phyloP scores from a whole-genome alignment of 495 filamentous ascomycete species.

The Penicillium crystallinum region DNA sequence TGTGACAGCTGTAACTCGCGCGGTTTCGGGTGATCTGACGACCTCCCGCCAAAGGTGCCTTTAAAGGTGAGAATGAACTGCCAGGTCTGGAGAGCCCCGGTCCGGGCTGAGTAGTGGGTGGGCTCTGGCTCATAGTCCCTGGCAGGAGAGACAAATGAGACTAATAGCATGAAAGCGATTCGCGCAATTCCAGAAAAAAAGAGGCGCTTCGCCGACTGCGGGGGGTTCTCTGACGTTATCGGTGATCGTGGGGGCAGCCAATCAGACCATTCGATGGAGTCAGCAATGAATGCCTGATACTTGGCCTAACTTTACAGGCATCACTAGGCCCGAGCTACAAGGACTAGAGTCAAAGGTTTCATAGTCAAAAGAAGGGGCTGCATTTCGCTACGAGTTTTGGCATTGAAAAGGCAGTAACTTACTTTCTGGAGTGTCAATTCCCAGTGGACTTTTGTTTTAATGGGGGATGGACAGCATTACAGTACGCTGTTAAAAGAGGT shows the following conservation, averaged over 20 bases:
- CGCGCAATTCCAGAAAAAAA: not conserved
- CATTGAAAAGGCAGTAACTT: not conserved
- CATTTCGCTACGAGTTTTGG: not conserved
- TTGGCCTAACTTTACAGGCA: not conserved
- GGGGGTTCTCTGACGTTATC: slow-evolving; percentile 1
- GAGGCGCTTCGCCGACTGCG: not conserved
- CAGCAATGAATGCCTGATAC: not conserved
- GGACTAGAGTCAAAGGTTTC: not conserved
- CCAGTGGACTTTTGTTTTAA: not conserved
- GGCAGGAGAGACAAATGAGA: not conserved
- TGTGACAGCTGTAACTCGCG: slow-evolving; percentile 47
- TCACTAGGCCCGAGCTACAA: too few species aligned
- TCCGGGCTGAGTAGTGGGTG: not conserved
- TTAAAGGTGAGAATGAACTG: slow-evolving; percentile 5
- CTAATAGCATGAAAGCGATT: not conserved
- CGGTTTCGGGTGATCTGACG: slow-evolving; percentile 48
- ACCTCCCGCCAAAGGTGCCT: slow-evolving; percentile 20
- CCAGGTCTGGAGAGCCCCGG: slow-evolving; percentile 6
- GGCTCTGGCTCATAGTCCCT: slow-evolving; percentile 15
- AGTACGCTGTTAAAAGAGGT: not conserved
- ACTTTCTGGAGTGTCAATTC: not conserved
- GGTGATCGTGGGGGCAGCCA: not conserved
- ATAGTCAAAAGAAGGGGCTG: not conserved
- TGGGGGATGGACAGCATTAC: not conserved
- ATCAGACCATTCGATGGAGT: not conserved